Percentiles rank a stretch among this genome's conserved stretches.
These are phyloP conservation scores for Phytopythium delawarense DNA, from an alignment of 352 stramenopile genomes.

Conservation along the genomic window DNA sequence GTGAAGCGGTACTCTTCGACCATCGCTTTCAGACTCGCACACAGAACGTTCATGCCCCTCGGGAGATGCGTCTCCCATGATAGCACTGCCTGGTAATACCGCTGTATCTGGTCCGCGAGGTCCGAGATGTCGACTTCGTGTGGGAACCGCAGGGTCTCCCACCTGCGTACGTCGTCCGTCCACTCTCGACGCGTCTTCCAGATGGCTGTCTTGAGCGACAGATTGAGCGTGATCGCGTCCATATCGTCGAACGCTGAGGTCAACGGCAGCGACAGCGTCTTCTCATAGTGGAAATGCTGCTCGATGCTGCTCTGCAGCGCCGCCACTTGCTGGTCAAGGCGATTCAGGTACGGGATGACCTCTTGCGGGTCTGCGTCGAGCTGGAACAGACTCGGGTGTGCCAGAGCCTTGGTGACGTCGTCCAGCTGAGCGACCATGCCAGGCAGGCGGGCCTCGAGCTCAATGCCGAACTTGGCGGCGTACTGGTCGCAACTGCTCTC, in stretches of 20 bases:
- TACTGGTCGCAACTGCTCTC: constrained; percentile 70
- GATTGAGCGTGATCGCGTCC: constrained; percentile 59
- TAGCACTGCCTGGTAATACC: constrained; percentile 48
- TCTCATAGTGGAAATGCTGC: constrained; percentile 50
- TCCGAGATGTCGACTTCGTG: constrained; percentile 57
- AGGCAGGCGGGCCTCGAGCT: constrained; percentile 58
- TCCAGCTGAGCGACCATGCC: constrained; percentile 29
- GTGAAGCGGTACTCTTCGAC: constrained; percentile 83
- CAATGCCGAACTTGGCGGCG: constrained; percentile 66
- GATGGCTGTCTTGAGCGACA: constrained; percentile 75
- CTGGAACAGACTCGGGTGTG: constrained; percentile 35
- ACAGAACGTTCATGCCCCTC: constrained; percentile 40
- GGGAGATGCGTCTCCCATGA: constrained; percentile 50
- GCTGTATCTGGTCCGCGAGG: constrained; percentile 64
- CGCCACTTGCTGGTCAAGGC: constrained; percentile 20
- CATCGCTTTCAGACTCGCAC: constrained; percentile 55
- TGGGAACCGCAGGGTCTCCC: constrained; percentile 50
- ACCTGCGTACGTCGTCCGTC: constrained; percentile 37
- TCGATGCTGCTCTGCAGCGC: constrained; percentile 16
- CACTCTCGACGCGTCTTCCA: constrained; percentile 79
- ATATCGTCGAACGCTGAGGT: constrained; percentile 81
- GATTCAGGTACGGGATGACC: constrained; percentile 40
- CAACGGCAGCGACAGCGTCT: constrained; percentile 48
- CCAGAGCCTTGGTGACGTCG: constrained; percentile 29
- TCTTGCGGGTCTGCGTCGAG: constrained; percentile 42